phyloP scores from a whole-genome alignment of 2,329 filamentous ascomycete species.

The Colletotrichum higginsianum region DNA sequence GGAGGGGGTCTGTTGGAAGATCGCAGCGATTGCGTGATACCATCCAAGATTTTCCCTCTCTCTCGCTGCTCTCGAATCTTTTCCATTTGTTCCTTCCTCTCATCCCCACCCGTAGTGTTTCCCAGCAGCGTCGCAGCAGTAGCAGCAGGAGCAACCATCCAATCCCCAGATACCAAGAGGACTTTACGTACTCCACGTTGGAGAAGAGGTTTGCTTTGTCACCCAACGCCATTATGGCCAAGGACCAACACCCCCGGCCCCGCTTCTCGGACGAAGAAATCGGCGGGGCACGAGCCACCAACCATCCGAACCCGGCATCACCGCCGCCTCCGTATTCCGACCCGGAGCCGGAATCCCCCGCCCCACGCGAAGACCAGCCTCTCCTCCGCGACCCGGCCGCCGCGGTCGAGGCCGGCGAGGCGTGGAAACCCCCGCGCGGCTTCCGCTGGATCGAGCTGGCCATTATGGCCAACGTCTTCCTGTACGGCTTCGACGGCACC shows the following conservation, averaged over 20 bases:
- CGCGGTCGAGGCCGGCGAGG: constrained; percentile 29
- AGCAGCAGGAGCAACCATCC: neutral
- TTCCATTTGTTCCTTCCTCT: neutral
- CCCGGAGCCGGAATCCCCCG: constrained; percentile 1
- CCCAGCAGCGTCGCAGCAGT: neutral
- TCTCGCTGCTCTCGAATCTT: neutral
- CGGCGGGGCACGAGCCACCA: constrained; percentile 27
- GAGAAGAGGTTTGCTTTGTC: neutral
- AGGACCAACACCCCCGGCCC: constrained; percentile 10
- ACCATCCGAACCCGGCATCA: neutral
- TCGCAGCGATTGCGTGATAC: constrained; percentile 19
- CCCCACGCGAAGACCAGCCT: constrained; percentile 44
- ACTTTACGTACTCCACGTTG: neutral
- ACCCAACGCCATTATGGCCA: constrained; percentile 8
- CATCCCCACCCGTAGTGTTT: constrained; percentile 12
- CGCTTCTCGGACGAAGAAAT: constrained; percentile 30
- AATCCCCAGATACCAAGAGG: constrained; percentile 5
- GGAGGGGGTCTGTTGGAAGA: constrained; percentile 1
- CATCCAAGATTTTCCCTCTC: neutral
- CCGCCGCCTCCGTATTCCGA: constrained; percentile 23
- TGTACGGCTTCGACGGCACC: constrained; percentile 79
- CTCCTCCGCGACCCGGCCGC: constrained; percentile 45
- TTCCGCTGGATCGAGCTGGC: constrained; percentile 73
- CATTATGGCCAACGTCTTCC: constrained; percentile 76
- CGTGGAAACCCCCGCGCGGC: constrained; percentile 65